Evolutionary conservation across 139 green algal species (phyloP).

Genomic region (Chlamydomonas sphaeroides): DNA sequence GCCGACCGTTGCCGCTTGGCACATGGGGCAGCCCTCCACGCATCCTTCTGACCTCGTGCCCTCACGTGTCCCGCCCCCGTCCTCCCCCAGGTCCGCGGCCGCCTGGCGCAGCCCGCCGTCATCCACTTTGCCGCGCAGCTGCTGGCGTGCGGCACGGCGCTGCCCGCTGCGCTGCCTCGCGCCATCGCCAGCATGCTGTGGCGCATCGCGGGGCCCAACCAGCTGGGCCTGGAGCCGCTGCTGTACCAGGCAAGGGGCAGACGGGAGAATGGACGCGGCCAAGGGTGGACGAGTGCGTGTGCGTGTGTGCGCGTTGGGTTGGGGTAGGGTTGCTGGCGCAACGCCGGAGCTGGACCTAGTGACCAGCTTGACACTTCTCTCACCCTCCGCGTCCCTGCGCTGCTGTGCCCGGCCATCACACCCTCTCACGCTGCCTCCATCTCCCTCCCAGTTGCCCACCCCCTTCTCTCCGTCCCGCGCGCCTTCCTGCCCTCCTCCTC

Average conservation of each 20-base stretch:
- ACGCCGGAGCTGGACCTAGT: too few species aligned
- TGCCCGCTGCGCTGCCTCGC: slow-evolving; percentile 65
- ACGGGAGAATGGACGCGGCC: slow-evolving; percentile 2
- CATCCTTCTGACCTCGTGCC: too few species aligned
- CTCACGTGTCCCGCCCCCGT: neutral
- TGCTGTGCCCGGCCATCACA: too few species aligned
- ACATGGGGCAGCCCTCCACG: too few species aligned
- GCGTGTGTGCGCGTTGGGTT: neutral
- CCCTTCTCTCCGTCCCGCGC: neutral
- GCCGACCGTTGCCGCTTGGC: too few species aligned
- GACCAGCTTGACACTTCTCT: too few species aligned
- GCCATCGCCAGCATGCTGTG: slow-evolving; percentile 67
- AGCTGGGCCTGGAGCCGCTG: slow-evolving; percentile 74
- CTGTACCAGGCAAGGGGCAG: slow-evolving; percentile 72
- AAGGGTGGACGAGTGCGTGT: too few species aligned
- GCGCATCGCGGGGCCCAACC: slow-evolving; percentile 62
- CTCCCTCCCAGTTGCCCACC: too few species aligned
- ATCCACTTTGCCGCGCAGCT: slow-evolving; percentile 68
- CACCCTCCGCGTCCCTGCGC: too few species aligned
- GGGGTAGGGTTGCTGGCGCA: neutral
- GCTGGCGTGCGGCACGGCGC: slow-evolving; percentile 56
- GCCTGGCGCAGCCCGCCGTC: slow-evolving; percentile 69
- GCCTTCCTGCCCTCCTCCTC: neutral
- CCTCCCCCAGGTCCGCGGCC: slow-evolving; percentile 3
- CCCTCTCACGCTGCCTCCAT: too few species aligned